These are phyloP conservation scores for Aphanoascus verrucosus DNA, from an alignment of 2,329 filamentous ascomycete genomes.

Conservation along the genomic window DNA sequence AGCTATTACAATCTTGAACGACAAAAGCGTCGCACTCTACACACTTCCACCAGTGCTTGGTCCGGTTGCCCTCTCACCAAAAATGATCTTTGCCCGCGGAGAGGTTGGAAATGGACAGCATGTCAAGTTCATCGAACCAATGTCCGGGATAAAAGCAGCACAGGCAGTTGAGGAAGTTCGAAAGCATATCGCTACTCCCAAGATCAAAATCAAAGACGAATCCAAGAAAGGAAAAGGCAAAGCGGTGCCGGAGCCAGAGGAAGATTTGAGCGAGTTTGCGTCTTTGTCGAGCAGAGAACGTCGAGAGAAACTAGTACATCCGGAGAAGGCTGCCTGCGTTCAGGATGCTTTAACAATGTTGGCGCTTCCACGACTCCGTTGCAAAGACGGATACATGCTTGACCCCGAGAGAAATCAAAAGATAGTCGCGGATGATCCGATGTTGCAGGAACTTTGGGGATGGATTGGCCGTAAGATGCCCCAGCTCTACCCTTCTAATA, in stretches of 20 bases:
- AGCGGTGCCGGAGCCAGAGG: background rate
- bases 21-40: constrained; percentile 41
- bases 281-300: constrained; percentile 31
- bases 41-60: constrained; percentile 36
- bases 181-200: constrained; percentile 12
- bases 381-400: constrained; percentile 45
- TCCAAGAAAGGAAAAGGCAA: background rate
- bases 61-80: constrained; percentile 31
- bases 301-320: constrained; percentile 27
- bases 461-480: constrained; percentile 42
- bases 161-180: constrained; percentile 24
- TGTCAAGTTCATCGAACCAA: constrained; percentile 25
- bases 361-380: constrained; percentile 38
- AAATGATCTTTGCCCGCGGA: constrained; percentile 27
- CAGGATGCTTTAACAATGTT: constrained; percentile 33
- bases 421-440: constrained; percentile 46
- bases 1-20: constrained; percentile 43
- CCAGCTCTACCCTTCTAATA: background rate
- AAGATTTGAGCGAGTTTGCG: constrained; percentile 11
- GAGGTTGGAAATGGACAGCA: constrained; percentile 16
- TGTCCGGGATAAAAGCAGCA: constrained; percentile 23
- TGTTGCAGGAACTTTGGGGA: constrained; percentile 49
- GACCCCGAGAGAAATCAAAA: constrained; percentile 45
- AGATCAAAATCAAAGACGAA: background rate
- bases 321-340: constrained; percentile 25